A percentile compares a stretch with the other conserved stretches of the same genome.
Conservation (phyloP, 345 rosid genomes). For the Citrus unshiu region DNA sequence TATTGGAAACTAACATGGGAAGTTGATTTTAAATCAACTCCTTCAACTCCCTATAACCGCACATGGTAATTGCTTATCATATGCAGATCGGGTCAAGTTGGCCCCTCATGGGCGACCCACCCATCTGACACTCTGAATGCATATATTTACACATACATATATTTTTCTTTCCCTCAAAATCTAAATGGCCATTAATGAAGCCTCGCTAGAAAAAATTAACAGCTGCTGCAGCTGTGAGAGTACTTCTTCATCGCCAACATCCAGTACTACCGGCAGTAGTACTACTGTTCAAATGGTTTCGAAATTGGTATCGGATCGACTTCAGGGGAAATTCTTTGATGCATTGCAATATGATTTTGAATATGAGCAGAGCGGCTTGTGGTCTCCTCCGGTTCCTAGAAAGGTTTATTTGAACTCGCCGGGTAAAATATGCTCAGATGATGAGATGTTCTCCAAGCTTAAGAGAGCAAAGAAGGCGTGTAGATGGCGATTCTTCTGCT, state of each 20-base stretch:
- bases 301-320: slow-evolving; percentile 23
- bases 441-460: not conserved
- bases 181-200: not conserved
- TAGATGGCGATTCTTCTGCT: slow-evolving; percentile 7
- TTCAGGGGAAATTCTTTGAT: slow-evolving; percentile 37
- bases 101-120: too few species aligned
- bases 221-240: not conserved
- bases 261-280: not conserved
- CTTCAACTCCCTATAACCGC: too few species aligned
- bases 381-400: slow-evolving; percentile 35
- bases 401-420: slow-evolving; percentile 27
- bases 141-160: too few species aligned
- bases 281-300: slow-evolving; percentile 25
- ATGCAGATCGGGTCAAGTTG: too few species aligned
- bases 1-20: too few species aligned
- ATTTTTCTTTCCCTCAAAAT: not conserved
- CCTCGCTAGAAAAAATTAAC: not conserved
- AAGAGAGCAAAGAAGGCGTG: slow-evolving; percentile 20
- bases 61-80: too few species aligned
- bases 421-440: not conserved
- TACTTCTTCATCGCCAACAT: not conserved
- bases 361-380: slow-evolving; percentile 36
- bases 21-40: too few species aligned
- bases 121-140: too few species aligned
- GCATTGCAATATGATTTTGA: slow-evolving; percentile 36